These are phyloP conservation scores for Penicillium glabrum DNA, from an alignment of 2,329 filamentous ascomycete species.

Conservation along the genomic window DNA sequence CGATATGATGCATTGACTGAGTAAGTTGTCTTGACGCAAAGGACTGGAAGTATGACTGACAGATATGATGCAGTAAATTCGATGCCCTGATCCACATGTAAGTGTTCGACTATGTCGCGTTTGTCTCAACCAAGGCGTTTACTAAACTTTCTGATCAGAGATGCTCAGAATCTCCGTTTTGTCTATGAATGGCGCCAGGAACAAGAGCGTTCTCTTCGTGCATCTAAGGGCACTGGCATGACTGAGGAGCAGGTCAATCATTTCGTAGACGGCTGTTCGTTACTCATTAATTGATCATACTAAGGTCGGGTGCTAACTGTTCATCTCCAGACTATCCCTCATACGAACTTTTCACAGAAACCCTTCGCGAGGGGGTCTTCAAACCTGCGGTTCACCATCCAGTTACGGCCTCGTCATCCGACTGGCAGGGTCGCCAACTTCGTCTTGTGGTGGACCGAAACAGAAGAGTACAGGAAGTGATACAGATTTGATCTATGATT, in stretches of 20 bases:
- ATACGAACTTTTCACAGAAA: conserved; percentile 68
- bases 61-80: conserved; percentile 44
- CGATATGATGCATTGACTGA: conserved; percentile 61
- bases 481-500: conserved; percentile 47
- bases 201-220: conserved; percentile 72
- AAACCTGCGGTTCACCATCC: conserved; percentile 25
- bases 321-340: conserved; percentile 61
- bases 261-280: conserved; percentile 69
- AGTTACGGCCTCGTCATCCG: conserved; percentile 17
- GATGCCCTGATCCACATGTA: conserved; percentile 66
- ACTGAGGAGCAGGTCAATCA: conserved; percentile 72
- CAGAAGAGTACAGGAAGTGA: conserved; percentile 58
- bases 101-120: conserved; percentile 20
- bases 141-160: conserved; percentile 32
- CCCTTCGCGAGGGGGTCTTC: conserved; percentile 60
- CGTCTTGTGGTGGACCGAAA: conserved; percentile 62
- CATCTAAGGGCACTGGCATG: conserved; percentile 73
- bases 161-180: conserved; percentile 70
- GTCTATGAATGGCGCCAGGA: conserved; percentile 84
- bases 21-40: conserved; percentile 28
- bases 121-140: not conserved
- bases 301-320: not conserved
- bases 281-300: not conserved
- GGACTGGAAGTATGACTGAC: conserved; percentile 12
- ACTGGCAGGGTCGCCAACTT: conserved; percentile 57